Base-by-base conservation (phyloP, 345 rosid genomes). In the Eucalyptus cloeziana region DNA sequence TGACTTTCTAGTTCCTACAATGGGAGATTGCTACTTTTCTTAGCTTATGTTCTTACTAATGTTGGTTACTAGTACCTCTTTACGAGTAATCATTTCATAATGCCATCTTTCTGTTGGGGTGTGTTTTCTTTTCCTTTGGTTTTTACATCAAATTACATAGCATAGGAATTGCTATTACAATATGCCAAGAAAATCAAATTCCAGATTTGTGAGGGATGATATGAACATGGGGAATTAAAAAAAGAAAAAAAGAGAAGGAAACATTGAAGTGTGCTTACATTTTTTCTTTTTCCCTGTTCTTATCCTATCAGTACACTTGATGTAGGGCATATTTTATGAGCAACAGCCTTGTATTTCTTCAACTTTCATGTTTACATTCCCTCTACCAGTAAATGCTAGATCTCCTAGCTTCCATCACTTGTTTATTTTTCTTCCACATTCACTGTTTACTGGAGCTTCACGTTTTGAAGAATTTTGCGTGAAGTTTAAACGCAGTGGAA, bases 401-500 rank as follows among this genome's bases (percentile, higher is more conserved):
- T 16, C 85, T 40, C 44, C 50, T 9, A 69, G 43, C 60, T 40
- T 47, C 81, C 10, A n/a, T 30, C 44, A 49, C 31, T 87, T 45
- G 80, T 54, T 30, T n/a, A 13, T 49, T 44, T 62, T 86, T 37
- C 60, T 91, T 87, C 31, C 49, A 44, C 51, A 89, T 91, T 94
- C 96, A 95, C 95, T 95, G 95, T 37, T 90, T 92, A 87, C 92
- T 67, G 87, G 95, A 94, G 93, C 94, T 92, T 94, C 95, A 91
- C 90, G 93, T 17, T 40, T 79, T 44, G 89, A 88, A 91, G 90
- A 87, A 91, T 92, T 60, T 91, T 90, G 67, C 91, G 90, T 94
- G 96, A 90, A 91, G 96, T 92, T 94, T 95, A 91, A 91, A 92
- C 92, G 44, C 95, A 92, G 95, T 95, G 95, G 93, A 91, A 94